Conservation (phyloP, 352 stramenopile species). For the Blastocystis sp. region DNA sequence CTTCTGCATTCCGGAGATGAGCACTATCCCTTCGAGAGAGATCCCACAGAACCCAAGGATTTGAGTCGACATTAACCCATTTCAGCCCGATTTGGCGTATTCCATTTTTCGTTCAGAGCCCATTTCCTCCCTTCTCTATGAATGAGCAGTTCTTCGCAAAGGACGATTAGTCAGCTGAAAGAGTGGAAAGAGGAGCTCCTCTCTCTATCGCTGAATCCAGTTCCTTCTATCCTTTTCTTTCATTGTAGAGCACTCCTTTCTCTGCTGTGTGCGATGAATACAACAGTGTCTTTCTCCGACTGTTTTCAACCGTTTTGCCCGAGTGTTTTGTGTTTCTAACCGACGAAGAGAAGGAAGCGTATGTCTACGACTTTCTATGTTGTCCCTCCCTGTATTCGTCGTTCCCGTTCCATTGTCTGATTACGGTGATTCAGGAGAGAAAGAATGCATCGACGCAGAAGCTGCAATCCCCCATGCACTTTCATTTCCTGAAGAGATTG, state of each 20-base stretch:
- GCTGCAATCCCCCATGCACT: background rate
- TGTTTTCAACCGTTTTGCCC: constrained; percentile 14
- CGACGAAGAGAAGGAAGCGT: background rate
- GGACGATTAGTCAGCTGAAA: background rate
- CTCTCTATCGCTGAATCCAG: background rate
- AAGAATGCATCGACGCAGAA: background rate
- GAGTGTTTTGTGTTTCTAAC: background rate
- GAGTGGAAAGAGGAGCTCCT: constrained; percentile 1
- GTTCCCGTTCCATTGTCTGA: constrained; percentile 18
- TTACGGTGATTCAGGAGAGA: background rate
- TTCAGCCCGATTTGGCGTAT: too few relatives aligned
- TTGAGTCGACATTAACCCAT: too few relatives aligned
- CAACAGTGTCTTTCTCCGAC: background rate
- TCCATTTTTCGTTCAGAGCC: too few relatives aligned
- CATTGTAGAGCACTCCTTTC: constrained; percentile 6
- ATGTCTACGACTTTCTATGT: constrained; percentile 18
- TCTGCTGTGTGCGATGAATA: background rate
- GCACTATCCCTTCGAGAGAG: background rate
- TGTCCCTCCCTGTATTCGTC: background rate
- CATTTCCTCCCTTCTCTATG: background rate
- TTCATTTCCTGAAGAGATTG: constrained; percentile 10
- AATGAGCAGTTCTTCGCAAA: background rate
- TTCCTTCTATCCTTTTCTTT: background rate
- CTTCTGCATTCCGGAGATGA: background rate
- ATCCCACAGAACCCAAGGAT: background rate